Evolutionary conservation across 805 yeast genomes (phyloP).

Genomic region (Wickerhamiella musiphila): DNA sequence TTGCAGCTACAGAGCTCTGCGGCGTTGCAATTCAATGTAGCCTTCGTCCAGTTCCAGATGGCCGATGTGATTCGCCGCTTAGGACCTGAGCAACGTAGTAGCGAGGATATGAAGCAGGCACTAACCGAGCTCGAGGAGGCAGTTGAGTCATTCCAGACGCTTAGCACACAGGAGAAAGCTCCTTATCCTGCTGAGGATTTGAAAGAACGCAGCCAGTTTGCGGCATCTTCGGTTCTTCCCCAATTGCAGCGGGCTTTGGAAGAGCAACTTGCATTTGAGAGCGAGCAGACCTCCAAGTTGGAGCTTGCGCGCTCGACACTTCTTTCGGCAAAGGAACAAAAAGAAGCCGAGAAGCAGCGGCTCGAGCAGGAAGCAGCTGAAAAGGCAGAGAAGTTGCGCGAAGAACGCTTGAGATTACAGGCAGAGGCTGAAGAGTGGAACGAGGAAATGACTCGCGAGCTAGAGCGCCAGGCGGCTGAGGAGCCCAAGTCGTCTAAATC

Average conservation of each 20-base stretch:
- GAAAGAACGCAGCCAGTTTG: slow-evolving; percentile 74
- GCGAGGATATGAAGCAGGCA: slow-evolving; percentile 42
- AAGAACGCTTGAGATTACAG: slow-evolving; percentile 18
- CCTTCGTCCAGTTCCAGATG: slow-evolving; percentile 68
- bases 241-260: slow-evolving; percentile 53
- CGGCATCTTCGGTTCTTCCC: slow-evolving; percentile 52
- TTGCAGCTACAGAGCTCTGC: slow-evolving; percentile 26
- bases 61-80: slow-evolving; percentile 66
- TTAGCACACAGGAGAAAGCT: slow-evolving; percentile 43
- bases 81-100: slow-evolving; percentile 38
- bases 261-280: slow-evolving; percentile 56
- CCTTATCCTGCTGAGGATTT: slow-evolving; percentile 70
- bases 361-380: slow-evolving; percentile 15
- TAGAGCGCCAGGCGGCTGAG: too few species aligned
- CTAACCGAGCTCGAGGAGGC: slow-evolving; percentile 44
- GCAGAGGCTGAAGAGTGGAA: slow-evolving; percentile 24
- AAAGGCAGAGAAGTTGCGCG: slow-evolving; percentile 19
- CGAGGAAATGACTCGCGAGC: too few species aligned
- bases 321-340: slow-evolving; percentile 35
- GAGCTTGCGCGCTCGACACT: slow-evolving; percentile 54
- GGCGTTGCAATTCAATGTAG: slow-evolving; percentile 55
- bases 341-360: slow-evolving; percentile 23
- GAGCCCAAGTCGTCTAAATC: too few species aligned
- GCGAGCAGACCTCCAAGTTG: slow-evolving; percentile 38
- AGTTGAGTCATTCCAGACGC: slow-evolving; percentile 36